Evolutionary conservation across 345 rosid genomes (phyloP).

Genomic region (Citrus inodora): DNA sequence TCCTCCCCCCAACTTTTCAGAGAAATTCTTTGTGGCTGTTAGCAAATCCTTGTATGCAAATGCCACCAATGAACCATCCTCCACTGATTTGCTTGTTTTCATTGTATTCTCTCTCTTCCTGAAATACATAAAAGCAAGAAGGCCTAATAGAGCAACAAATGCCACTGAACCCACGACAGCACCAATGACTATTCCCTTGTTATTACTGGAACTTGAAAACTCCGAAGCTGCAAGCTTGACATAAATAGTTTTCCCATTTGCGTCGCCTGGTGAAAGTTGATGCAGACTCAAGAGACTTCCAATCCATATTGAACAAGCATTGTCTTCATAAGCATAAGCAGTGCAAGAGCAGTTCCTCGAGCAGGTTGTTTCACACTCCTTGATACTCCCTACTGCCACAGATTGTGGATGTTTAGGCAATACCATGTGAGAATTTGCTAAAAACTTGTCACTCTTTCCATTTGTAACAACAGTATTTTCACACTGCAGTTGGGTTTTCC

Average conservation of each 20-base stretch:
- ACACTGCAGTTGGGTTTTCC: conserved; percentile 49
- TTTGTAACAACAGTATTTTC: conserved; percentile 20
- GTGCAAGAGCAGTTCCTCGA: conserved; percentile 53
- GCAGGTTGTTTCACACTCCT: conserved; percentile 45
- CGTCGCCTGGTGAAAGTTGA: conserved; percentile 30
- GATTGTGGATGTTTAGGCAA: conserved; percentile 21
- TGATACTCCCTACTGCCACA: conserved; percentile 15
- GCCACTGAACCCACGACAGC: conserved; percentile 38
- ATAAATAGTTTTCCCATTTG: conserved; percentile 33
- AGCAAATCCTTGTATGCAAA: conserved; percentile 65
- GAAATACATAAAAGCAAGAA: conserved; percentile 25
- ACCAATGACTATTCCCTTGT: conserved; percentile 33
- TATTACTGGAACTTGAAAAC: conserved; percentile 33
- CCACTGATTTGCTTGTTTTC: conserved; percentile 29
- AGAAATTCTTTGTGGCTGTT: conserved; percentile 70
- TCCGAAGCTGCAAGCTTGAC: conserved; percentile 73
- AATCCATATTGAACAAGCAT: conserved; percentile 50
- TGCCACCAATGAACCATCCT: conserved; percentile 72
- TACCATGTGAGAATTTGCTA: conserved; percentile 12
- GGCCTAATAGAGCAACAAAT: conserved; percentile 23
- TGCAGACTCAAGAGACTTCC: conserved; percentile 44
- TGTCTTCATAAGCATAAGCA: conserved; percentile 52
- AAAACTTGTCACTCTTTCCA: conserved; percentile 34
- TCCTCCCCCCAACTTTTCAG: conserved; percentile 74
- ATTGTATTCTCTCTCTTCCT: conserved; percentile 27